These are phyloP conservation scores for Odontarrhena argentea DNA, from an alignment of 345 rosid species.

Conservation along the genomic window DNA sequence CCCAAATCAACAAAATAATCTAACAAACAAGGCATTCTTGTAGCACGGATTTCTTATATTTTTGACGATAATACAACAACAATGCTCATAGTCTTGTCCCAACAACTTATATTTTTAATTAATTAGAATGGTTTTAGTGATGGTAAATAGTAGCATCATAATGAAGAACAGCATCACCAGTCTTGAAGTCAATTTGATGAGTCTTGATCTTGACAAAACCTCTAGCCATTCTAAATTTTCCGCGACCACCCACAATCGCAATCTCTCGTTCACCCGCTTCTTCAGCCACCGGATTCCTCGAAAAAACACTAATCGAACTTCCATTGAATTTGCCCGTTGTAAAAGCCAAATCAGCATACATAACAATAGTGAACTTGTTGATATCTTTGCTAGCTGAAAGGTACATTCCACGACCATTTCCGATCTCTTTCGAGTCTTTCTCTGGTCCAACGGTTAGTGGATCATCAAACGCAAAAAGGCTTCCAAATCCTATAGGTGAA, in stretches of 20 bases:
- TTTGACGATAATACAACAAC: no score
- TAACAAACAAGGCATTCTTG: no score
- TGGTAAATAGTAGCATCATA: constrained; percentile 46
- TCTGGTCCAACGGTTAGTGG: constrained; percentile 49
- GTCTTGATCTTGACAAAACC: constrained; percentile 45
- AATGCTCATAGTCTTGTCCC: no score
- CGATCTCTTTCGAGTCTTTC: constrained; percentile 36
- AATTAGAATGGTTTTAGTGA: constrained; percentile 3
- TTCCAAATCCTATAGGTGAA: constrained; percentile 39
- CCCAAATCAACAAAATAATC: no score
- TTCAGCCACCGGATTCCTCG: constrained; percentile 49
- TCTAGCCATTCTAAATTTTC: constrained; percentile 51
- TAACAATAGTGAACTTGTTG: constrained; percentile 31
- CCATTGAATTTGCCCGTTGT: constrained; percentile 47
- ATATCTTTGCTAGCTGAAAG: constrained; percentile 38
- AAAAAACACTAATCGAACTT: constrained; percentile 52
- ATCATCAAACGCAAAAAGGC: constrained; percentile 50
- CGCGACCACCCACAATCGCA: constrained; percentile 59
- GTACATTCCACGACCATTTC: constrained; percentile 52
- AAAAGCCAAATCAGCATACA: constrained; percentile 50
- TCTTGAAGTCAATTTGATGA: constrained; percentile 32
- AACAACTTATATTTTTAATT: no score
- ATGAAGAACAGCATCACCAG: constrained; percentile 46
- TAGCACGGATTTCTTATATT: no score
- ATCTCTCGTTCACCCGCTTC: constrained; percentile 41